Percentiles rank a stretch among this genome's conserved stretches.
These are phyloP conservation scores for Myxozyma melibiosi DNA, from an alignment of 805 yeast genomes.

Conservation along the genomic window DNA sequence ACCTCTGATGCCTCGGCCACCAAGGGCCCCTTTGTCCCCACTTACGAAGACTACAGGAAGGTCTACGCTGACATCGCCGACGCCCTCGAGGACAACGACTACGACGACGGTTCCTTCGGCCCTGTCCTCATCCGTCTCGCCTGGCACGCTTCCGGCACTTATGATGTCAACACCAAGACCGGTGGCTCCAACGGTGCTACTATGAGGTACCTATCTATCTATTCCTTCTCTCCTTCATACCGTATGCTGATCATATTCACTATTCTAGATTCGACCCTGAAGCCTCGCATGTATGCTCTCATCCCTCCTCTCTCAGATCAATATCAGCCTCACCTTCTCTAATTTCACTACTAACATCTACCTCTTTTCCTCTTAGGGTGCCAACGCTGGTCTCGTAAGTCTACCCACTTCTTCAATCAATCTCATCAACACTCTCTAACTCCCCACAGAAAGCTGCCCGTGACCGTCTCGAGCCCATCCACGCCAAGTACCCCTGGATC, in stretches of 20 bases:
- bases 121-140: constrained; percentile 79
- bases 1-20: constrained; percentile 40
- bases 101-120: constrained; percentile 69
- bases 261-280: constrained; percentile 20
- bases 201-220: constrained; percentile 53
- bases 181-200: constrained; percentile 61
- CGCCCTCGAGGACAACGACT: constrained; percentile 48
- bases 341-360: background rate
- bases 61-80: constrained; percentile 51
- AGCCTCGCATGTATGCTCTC: constrained; percentile 16
- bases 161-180: constrained; percentile 55
- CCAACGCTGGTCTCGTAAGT: constrained; percentile 49
- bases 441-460: constrained; percentile 50
- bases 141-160: constrained; percentile 87
- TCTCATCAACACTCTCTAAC: constrained; percentile 31
- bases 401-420: constrained; percentile 8
- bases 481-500: constrained; percentile 59
- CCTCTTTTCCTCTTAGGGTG: constrained; percentile 39
- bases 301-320: background rate
- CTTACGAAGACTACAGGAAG: constrained; percentile 63
- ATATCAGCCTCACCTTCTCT: background rate
- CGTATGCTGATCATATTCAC: background rate
- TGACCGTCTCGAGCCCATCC: constrained; percentile 57
- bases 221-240: constrained; percentile 30
- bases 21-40: constrained; percentile 35